Percentiles rank a stretch among this genome's conserved stretches.
phyloP scores from a whole-genome alignment of 495 filamentous ascomycete species.

The Aspergillus sclerotiicarbonarius region DNA sequence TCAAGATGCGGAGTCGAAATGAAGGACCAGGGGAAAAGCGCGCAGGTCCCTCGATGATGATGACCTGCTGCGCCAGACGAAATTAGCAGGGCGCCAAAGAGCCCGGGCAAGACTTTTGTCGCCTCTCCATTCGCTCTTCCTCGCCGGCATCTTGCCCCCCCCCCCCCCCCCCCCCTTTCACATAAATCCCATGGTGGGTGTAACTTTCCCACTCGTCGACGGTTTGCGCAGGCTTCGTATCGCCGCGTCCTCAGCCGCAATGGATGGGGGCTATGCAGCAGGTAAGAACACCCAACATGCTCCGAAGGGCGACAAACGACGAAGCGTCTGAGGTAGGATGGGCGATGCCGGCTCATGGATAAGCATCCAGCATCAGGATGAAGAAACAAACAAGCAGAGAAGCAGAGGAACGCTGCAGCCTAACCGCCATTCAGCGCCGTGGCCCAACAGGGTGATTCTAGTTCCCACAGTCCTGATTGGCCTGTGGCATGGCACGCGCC shows the following conservation, averaged over 20 bases:
- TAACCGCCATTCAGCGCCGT: not conserved
- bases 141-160: not conserved
- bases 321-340: not conserved
- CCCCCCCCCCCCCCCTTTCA: not conserved
- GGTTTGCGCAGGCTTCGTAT: not conserved
- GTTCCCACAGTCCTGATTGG: not conserved
- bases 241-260: not conserved
- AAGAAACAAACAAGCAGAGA: not conserved
- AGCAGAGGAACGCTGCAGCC: not conserved
- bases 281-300: not conserved
- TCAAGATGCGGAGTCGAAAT: not conserved
- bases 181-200: not conserved
- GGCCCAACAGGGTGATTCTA: not conserved
- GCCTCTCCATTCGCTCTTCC: not conserved
- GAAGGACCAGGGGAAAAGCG: constrained; percentile 10
- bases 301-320: not conserved
- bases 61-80: not conserved
- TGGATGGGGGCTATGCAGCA: not conserved
- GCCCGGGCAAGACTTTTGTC: constrained; percentile 8
- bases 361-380: not conserved
- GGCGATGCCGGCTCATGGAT: not conserved
- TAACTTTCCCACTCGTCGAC: not conserved
- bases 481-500: not conserved
- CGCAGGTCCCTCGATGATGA: constrained; percentile 1
- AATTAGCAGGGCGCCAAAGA: constrained; percentile 9